Conservation (phyloP, 2,329 filamentous ascomycete genomes). For the Xylaria sp. region DNA sequence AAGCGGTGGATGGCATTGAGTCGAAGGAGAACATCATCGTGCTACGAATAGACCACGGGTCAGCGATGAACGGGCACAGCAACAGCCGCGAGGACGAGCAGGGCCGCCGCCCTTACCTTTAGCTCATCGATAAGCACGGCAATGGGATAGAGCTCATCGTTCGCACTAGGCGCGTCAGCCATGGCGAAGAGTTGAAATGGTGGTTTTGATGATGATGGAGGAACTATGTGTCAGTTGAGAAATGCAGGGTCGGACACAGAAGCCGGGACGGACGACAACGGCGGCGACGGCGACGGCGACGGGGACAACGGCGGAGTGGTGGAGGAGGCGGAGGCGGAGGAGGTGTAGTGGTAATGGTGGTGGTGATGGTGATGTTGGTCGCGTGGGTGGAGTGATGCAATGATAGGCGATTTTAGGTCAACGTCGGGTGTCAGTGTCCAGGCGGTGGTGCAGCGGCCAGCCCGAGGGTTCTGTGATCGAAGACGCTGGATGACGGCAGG, state of each 20-base stretch:
- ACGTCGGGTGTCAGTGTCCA: slow-evolving; percentile 29
- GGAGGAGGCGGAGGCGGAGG: slow-evolving; percentile 32
- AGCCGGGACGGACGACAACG: slow-evolving; percentile 15
- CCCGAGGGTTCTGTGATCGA: slow-evolving; percentile 4
- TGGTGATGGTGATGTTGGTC: slow-evolving; percentile 42
- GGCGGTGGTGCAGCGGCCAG: slow-evolving; percentile 4
- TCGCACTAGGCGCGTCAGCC: slow-evolving; percentile 88
- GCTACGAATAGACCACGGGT: slow-evolving; percentile 63
- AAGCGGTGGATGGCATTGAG: slow-evolving; percentile 98
- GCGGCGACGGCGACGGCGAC: background rate
- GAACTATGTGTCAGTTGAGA: slow-evolving; percentile 1
- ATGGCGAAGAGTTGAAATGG: slow-evolving; percentile 64
- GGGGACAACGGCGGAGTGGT: slow-evolving; percentile 21
- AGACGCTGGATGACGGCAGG: background rate
- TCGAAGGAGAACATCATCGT: slow-evolving; percentile 97
- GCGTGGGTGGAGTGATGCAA: slow-evolving; percentile 50
- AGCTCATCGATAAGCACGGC: slow-evolving; percentile 99
- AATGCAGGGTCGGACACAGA: slow-evolving; percentile 21
- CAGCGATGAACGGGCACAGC: slow-evolving; percentile 33
- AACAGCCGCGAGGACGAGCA: slow-evolving; percentile 28
- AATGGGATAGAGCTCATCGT: slow-evolving; percentile 99
- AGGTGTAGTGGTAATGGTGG: slow-evolving; percentile 20
- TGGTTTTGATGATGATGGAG: slow-evolving; percentile 20
- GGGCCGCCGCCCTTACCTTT: slow-evolving; percentile 72
- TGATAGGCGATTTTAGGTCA: slow-evolving; percentile 37